Conservation (phyloP, 2,329 filamentous ascomycete species). For the Lasiodiplodia citricola region DNA sequence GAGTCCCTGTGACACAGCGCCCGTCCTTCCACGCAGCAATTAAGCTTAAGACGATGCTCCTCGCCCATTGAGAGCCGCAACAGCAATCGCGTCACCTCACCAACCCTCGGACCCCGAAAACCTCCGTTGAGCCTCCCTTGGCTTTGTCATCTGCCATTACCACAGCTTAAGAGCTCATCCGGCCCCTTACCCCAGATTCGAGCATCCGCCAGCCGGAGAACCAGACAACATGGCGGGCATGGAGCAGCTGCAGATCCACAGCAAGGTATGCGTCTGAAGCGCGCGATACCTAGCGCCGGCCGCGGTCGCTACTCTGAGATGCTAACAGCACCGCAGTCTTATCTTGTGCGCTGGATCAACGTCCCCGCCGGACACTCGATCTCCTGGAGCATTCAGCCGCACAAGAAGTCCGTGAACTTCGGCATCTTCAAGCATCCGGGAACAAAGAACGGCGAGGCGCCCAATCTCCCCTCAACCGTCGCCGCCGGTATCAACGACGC, state of each 20-base stretch:
- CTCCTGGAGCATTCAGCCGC: conserved; percentile 96
- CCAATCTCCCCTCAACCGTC: conserved; percentile 46
- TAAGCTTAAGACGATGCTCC: conserved; percentile 15
- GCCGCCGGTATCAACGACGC: conserved; percentile 49
- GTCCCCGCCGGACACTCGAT: conserved; percentile 90
- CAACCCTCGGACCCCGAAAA: neutral
- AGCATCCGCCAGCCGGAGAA: neutral
- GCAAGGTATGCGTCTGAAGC: conserved; percentile 70
- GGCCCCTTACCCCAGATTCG: neutral
- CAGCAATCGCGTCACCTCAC: neutral
- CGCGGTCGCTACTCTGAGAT: conserved; percentile 29
- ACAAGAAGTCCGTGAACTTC: conserved; percentile 98
- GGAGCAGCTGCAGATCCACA: conserved; percentile 96
- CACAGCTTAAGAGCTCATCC: neutral
- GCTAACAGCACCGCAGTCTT: conserved; percentile 67
- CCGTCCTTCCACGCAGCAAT: conserved; percentile 9
- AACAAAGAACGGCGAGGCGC: conserved; percentile 59
- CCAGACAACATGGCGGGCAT: conserved; percentile 77
- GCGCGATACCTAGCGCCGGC: neutral
- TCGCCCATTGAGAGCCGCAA: conserved; percentile 4
- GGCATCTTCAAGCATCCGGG: conserved; percentile 97
- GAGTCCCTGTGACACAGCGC: neutral
- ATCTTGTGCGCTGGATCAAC: conserved; percentile 96
- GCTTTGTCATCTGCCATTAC: neutral
- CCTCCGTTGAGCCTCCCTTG: neutral